Evolutionary conservation across 1,139 yeast genomes (phyloP).

Genomic region (Nadsonia starkeyi-henricii): DNA sequence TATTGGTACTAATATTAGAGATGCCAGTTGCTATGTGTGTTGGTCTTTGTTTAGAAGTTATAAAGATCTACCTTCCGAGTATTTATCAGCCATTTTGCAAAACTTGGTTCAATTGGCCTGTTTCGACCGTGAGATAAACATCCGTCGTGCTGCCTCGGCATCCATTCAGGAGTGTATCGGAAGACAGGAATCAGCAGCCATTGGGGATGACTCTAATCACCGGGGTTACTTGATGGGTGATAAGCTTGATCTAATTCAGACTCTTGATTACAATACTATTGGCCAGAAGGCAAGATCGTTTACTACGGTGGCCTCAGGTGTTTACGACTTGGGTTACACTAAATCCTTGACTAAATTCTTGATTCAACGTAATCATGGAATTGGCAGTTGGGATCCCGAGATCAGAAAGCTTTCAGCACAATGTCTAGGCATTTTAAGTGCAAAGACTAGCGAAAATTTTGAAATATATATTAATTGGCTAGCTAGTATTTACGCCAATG

Average conservation of each 20-base stretch:
- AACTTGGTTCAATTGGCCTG: slow-evolving; percentile 38
- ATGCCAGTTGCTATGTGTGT: slow-evolving; percentile 66
- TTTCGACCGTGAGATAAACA: slow-evolving; percentile 59
- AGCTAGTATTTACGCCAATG: not conserved
- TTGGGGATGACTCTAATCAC: slow-evolving; percentile 8
- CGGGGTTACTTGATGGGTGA: slow-evolving; percentile 15
- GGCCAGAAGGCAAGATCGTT: slow-evolving; percentile 31
- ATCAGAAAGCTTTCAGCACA: slow-evolving; percentile 26
- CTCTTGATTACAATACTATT: slow-evolving; percentile 35
- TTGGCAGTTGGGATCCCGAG: slow-evolving; percentile 26
- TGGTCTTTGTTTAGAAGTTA: slow-evolving; percentile 47
- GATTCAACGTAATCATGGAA: slow-evolving; percentile 12
- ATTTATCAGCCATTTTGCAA: slow-evolving; percentile 15
- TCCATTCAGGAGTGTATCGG: slow-evolving; percentile 81
- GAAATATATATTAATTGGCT: not conserved
- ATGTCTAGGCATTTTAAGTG: slow-evolving; percentile 11
- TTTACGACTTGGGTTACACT: slow-evolving; percentile 14
- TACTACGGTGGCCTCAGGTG: slow-evolving; percentile 23
- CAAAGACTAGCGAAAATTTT: not conserved
- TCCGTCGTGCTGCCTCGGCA: slow-evolving; percentile 74
- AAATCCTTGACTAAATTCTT: not conserved
- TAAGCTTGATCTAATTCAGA: slow-evolving; percentile 43
- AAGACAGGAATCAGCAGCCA: slow-evolving; percentile 36
- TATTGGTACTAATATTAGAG: slow-evolving; percentile 59
- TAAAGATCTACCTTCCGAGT: slow-evolving; percentile 18